Evolutionary conservation across 2,329 filamentous ascomycete genomes (phyloP).

Genomic region (Pseudogymnoascus pannorum): DNA sequence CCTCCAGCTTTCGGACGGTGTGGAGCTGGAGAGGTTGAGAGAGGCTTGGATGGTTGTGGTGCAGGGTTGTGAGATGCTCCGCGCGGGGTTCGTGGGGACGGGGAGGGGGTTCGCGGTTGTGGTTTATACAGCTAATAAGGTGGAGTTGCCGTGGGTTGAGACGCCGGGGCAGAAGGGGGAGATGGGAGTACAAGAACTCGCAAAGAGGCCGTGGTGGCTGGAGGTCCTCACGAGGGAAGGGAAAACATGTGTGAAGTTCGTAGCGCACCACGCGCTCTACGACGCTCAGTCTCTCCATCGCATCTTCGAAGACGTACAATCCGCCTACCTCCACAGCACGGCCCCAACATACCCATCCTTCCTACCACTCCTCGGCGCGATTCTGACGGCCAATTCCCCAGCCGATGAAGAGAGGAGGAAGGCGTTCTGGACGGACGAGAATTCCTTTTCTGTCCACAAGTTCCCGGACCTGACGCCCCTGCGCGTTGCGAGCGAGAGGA

Average conservation of each 20-base stretch:
- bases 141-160: conserved; percentile 35
- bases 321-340: conserved; percentile 29
- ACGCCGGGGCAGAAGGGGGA: neutral
- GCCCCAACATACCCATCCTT: conserved; percentile 29
- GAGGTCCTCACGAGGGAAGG: conserved; percentile 11
- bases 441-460: conserved; percentile 53
- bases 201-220: conserved; percentile 25
- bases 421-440: conserved; percentile 54
- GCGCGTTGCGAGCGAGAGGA: conserved; percentile 27
- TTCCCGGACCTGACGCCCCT: conserved; percentile 73
- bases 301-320: conserved; percentile 54
- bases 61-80: conserved; percentile 59
- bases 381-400: conserved; percentile 33
- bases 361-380: conserved; percentile 36
- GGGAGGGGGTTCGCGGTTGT: conserved; percentile 69
- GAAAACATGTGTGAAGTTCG: conserved; percentile 20
- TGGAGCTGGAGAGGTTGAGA: conserved; percentile 37
- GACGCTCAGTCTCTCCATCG: conserved; percentile 67
- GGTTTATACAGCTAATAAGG: conserved; percentile 39
- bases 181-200: neutral
- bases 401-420: conserved; percentile 30
- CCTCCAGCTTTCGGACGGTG: conserved; percentile 39
- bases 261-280: conserved; percentile 69
- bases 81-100: conserved; percentile 63
- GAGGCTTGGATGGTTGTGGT: conserved; percentile 53